A percentile compares a stretch with the other conserved stretches of the same genome.
Conservation (phyloP, 148 eudicot species). For the Rhododendron molle region DNA sequence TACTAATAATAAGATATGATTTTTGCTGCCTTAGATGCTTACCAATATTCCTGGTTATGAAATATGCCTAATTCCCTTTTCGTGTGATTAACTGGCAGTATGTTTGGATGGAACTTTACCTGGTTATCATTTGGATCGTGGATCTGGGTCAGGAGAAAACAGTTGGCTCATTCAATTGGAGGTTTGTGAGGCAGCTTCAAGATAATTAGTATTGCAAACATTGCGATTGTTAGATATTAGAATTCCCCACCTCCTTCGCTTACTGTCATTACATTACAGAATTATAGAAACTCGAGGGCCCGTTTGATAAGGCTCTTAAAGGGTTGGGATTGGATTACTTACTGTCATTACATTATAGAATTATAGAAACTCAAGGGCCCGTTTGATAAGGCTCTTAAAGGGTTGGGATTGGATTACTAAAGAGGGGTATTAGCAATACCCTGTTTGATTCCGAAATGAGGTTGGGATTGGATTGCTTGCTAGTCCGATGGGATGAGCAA, state of each 20-base stretch:
- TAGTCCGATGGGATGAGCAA: too few relatives aligned
- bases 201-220: background rate
- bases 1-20: background rate
- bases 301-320: too few relatives aligned
- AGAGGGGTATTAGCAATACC: too few relatives aligned
- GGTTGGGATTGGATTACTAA: too few relatives aligned
- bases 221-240: background rate
- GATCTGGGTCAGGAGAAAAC: slow-evolving; percentile 81
- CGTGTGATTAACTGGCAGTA: slow-evolving; percentile 40
- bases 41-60: background rate
- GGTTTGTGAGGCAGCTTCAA: slow-evolving; percentile 44
- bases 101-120: slow-evolving; percentile 97
- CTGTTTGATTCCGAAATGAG: too few relatives aligned
- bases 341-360: background rate
- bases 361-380: background rate
- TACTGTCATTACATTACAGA: background rate
- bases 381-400: too few relatives aligned
- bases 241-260: background rate
- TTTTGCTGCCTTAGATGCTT: background rate
- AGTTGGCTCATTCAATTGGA: slow-evolving; percentile 96
- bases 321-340: background rate
- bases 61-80: background rate
- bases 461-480: too few relatives aligned
- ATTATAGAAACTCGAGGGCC: background rate
- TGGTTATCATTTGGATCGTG: slow-evolving; percentile 82